Evolutionary conservation across 2,329 filamentous ascomycete genomes (phyloP).

Genomic region (Dothideomycetidae sp.): DNA sequence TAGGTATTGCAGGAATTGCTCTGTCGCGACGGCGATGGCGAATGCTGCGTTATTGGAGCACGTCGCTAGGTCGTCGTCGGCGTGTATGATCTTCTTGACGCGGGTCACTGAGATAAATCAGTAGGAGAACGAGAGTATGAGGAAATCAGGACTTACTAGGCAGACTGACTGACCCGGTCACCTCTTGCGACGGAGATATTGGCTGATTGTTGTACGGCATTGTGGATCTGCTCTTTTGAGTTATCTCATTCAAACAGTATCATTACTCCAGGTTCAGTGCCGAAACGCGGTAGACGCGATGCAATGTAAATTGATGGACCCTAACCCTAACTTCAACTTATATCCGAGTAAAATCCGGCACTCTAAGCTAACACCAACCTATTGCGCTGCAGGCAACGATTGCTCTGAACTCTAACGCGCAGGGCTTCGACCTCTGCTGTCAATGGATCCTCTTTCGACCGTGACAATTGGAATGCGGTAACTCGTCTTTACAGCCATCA

Average conservation of each 20-base stretch:
- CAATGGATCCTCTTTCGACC: too few species aligned
- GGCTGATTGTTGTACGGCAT: constrained; percentile 90
- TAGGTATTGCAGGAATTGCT: constrained; percentile 91
- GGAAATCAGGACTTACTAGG: constrained; percentile 56
- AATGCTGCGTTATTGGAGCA: constrained; percentile 93
- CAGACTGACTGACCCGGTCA: constrained; percentile 71
- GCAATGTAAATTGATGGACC: too few species aligned
- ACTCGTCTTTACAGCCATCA: too few species aligned
- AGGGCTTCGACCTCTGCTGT: too few species aligned
- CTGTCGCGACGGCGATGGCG: constrained; percentile 81
- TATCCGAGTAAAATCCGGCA: neutral
- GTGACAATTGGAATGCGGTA: too few species aligned
- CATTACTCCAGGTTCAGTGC: too few species aligned
- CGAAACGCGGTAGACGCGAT: too few species aligned
- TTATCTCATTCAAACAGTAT: too few species aligned
- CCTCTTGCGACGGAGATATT: constrained; percentile 65
- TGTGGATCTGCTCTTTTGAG: constrained; percentile 10
- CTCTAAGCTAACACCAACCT: neutral
- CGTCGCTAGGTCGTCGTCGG: constrained; percentile 71
- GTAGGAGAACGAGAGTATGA: neutral
- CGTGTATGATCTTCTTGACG: constrained; percentile 86
- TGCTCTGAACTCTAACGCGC: too few species aligned
- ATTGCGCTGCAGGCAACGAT: too few species aligned
- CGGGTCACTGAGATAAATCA: constrained; percentile 53
- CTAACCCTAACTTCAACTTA: neutral